These are phyloP conservation scores for Boletus reticuloceps DNA, from an alignment of 768 basidiomycete genomes.

Conservation along the genomic window DNA sequence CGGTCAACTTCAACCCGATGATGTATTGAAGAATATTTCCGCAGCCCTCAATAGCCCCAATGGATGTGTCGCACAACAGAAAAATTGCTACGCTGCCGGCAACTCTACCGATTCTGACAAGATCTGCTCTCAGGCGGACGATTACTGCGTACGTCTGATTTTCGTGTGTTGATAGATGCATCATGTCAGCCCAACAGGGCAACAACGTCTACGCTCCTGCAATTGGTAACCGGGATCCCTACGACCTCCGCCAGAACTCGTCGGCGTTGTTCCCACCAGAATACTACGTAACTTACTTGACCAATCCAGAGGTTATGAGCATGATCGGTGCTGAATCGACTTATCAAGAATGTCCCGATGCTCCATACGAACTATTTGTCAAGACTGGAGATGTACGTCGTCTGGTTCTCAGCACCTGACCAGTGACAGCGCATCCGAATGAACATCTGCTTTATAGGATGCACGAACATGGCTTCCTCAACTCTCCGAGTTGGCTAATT, in stretches of 20 bases:
- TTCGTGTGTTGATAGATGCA: conserved; percentile 1
- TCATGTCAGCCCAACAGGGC: conserved; percentile 28
- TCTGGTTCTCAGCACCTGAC: not conserved
- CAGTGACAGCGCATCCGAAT: too few species aligned
- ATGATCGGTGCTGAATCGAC: conserved; percentile 51
- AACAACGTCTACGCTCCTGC: conserved; percentile 53
- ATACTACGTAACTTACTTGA: conserved; percentile 50
- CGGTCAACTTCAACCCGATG: conserved; percentile 53
- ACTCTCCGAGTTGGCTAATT: conserved; percentile 35
- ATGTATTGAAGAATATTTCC: conserved; percentile 45
- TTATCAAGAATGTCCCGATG: conserved; percentile 15
- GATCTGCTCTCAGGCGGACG: conserved; percentile 49
- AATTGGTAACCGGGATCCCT: conserved; percentile 48
- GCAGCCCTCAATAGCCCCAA: conserved; percentile 43
- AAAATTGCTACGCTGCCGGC: conserved; percentile 57
- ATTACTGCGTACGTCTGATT: conserved; percentile 42
- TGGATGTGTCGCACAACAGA: conserved; percentile 55
- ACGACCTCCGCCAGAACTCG: conserved; percentile 58
- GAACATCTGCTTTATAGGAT: conserved; percentile 16
- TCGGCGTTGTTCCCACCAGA: conserved; percentile 54
- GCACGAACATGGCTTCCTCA: conserved; percentile 38
- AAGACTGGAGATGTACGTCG: conserved; percentile 55
- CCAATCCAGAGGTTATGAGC: conserved; percentile 31
- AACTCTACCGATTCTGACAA: conserved; percentile 41
- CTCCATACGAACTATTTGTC: conserved; percentile 33